These are phyloP conservation scores for Pleurotus tuoliensis DNA, from an alignment of 768 basidiomycete genomes.

Conservation along the genomic window DNA sequence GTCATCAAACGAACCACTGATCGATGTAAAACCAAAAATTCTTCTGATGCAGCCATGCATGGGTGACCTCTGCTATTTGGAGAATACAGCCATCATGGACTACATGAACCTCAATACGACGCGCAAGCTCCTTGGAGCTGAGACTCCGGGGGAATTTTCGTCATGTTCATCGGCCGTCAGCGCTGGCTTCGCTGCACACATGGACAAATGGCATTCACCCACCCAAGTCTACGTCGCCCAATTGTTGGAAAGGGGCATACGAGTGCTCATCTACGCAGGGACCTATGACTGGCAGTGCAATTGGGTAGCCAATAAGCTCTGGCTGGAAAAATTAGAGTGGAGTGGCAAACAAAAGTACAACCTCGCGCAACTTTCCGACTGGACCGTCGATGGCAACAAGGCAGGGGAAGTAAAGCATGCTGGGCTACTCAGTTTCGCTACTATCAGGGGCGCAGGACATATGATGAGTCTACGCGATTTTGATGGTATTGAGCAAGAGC, in stretches of 20 bases:
- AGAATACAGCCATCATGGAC: constrained; percentile 34
- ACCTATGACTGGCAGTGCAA: constrained; percentile 81
- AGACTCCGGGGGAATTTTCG: constrained; percentile 48
- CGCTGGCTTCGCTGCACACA: constrained; percentile 44
- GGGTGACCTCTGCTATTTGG: constrained; percentile 32
- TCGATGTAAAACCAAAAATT: not conserved
- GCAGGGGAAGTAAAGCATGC: constrained; percentile 45
- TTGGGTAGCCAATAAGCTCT: constrained; percentile 72
- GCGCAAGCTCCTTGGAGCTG: constrained; percentile 53
- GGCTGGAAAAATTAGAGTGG: constrained; percentile 76
- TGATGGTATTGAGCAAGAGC: not conserved
- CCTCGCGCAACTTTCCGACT: constrained; percentile 47
- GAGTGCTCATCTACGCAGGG: constrained; percentile 70
- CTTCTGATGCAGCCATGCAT: constrained; percentile 31
- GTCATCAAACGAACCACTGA: not conserved
- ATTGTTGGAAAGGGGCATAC: constrained; percentile 73
- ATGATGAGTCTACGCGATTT: constrained; percentile 40
- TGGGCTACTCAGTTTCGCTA: constrained; percentile 45
- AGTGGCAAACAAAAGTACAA: constrained; percentile 52
- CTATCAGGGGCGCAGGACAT: constrained; percentile 56
- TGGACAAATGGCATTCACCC: constrained; percentile 58
- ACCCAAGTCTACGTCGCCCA: constrained; percentile 63
- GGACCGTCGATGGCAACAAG: constrained; percentile 45
- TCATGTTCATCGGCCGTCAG: constrained; percentile 52
- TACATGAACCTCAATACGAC: constrained; percentile 58